A percentile compares a stretch with the other conserved stretches of the same genome.
phyloP scores from a whole-genome alignment of 306 rosid species.

The Trifolium dubium region DNA sequence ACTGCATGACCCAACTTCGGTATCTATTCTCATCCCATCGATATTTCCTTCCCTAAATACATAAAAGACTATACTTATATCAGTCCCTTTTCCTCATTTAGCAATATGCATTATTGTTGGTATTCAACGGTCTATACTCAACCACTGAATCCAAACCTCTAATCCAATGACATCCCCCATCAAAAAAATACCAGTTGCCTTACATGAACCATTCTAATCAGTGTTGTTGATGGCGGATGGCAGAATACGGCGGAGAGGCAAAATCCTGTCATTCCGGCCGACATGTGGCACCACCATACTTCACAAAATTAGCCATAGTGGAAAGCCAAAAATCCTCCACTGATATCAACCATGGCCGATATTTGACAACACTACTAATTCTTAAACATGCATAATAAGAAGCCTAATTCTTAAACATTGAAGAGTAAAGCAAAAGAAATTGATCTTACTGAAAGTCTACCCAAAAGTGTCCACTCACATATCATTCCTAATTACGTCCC shows the following conservation, averaged over 20 bases:
- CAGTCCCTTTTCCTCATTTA: neutral
- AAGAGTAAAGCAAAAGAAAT: neutral
- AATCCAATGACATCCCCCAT: conserved; percentile 7
- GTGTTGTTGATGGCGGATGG: too few species aligned
- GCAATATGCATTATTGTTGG: neutral
- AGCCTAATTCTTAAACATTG: neutral
- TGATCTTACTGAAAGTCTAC: neutral
- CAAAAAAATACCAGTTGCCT: neutral
- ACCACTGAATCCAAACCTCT: neutral
- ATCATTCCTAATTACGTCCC: neutral
- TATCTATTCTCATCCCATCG: neutral
- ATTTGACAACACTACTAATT: neutral
- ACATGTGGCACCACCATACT: too few species aligned
- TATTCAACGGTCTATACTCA: neutral
- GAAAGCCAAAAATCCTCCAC: too few species aligned
- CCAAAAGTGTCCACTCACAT: neutral
- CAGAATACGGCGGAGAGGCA: too few species aligned
- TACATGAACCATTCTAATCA: neutral
- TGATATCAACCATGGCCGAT: too few species aligned
- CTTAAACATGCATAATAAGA: neutral
- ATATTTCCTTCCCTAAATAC: conserved; percentile 13
- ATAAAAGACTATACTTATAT: neutral
- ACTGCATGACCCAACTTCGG: neutral
- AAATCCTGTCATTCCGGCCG: too few species aligned
- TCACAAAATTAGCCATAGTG: too few species aligned